These are phyloP conservation scores for Cyberlindnera misumaiensis DNA, from an alignment of 805 yeast genomes.

Conservation along the genomic window DNA sequence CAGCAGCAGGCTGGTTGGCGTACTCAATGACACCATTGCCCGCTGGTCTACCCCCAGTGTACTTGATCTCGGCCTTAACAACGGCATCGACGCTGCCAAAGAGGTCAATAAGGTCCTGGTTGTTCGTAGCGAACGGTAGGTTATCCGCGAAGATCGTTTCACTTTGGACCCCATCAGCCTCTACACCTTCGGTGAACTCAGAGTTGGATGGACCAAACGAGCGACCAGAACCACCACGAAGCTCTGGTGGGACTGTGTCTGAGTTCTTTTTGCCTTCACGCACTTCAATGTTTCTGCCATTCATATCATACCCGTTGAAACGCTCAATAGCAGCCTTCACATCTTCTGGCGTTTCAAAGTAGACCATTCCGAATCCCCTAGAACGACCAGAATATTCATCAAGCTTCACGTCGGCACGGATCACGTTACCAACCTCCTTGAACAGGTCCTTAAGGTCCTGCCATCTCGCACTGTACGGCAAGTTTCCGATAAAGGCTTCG, in stretches of 20 bases:
- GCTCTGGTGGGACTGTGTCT: constrained; percentile 3
- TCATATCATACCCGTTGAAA: constrained; percentile 62
- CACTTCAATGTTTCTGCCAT: constrained; percentile 75
- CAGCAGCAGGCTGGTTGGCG: constrained; percentile 60
- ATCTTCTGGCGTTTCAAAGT: constrained; percentile 56
- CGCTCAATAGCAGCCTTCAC: constrained; percentile 65
- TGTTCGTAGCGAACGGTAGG: constrained; percentile 85
- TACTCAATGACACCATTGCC: constrained; percentile 87
- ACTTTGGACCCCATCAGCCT: constrained; percentile 54
- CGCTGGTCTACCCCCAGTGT: constrained; percentile 55
- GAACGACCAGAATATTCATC: constrained; percentile 63
- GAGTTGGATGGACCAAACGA: constrained; percentile 18
- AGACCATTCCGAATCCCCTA: constrained; percentile 80
- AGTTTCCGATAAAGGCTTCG: constrained; percentile 72
- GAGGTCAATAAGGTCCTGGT: constrained; percentile 75
- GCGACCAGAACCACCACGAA: background rate
- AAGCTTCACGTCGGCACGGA: constrained; percentile 70
- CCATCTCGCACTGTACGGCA: constrained; percentile 81
- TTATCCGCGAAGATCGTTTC: constrained; percentile 63
- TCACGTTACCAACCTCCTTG: constrained; percentile 68
- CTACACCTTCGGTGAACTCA: constrained; percentile 61
- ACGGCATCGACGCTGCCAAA: constrained; percentile 82
- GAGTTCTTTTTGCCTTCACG: constrained; percentile 56
- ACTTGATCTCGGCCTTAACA: constrained; percentile 68
- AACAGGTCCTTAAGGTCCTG: constrained; percentile 81